These are phyloP conservation scores for Pichia cactophila DNA, from an alignment of 1,139 yeast genomes.

Conservation along the genomic window DNA sequence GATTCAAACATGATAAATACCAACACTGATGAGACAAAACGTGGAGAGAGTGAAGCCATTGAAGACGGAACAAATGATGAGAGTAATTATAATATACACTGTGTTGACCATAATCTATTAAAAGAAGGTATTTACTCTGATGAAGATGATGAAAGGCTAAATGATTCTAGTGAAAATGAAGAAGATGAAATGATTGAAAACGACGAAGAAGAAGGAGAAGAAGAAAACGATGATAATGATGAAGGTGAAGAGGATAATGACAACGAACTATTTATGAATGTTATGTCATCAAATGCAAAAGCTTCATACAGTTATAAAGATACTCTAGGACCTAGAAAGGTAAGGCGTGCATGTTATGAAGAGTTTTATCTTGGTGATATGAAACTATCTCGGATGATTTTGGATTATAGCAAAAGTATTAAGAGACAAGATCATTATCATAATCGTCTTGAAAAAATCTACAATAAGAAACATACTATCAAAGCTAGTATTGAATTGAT, in stretches of 20 bases:
- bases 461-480: background rate
- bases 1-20: background rate
- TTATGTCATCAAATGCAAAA: background rate
- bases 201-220: no score
- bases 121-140: no score
- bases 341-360: background rate
- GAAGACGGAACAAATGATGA: no score
- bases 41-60: no score
- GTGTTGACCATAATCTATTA: no score
- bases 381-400: background rate
- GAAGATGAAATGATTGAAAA: background rate
- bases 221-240: background rate
- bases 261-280: background rate
- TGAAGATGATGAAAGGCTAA: no score
- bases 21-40: no score
- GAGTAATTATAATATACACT: no score
- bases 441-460: background rate
- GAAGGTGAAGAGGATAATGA: background rate
- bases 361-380: background rate
- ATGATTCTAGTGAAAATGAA: background rate
- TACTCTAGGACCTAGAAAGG: background rate
- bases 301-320: background rate
- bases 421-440: background rate
- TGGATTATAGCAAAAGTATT: background rate
- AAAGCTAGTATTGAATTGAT: background rate